Conservation (phyloP, 2,329 filamentous ascomycete genomes). For the Scolecobasidium constrictum region DNA sequence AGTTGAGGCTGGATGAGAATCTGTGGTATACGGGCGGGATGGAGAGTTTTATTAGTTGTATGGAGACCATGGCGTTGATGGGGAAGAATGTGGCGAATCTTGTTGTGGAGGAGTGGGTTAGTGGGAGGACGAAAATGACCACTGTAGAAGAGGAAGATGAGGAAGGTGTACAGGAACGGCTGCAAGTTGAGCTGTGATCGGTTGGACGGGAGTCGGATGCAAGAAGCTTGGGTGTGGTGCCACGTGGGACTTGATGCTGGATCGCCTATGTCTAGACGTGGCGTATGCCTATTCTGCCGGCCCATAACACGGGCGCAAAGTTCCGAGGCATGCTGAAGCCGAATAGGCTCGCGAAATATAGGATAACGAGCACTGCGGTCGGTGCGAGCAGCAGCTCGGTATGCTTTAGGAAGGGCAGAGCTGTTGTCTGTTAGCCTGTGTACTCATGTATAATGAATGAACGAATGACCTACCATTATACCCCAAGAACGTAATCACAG, state of each 20-base stretch:
- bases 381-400: conserved; percentile 55
- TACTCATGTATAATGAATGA: neutral
- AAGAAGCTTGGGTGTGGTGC: neutral
- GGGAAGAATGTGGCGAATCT: conserved; percentile 73
- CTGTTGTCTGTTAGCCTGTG: conserved; percentile 21
- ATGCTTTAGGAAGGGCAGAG: conserved; percentile 55
- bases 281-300: no score
- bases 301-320: conserved; percentile 39
- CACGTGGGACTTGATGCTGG: no score
- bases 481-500: conserved; percentile 57
- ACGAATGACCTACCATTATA: conserved; percentile 42
- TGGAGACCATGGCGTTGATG: conserved; percentile 93
- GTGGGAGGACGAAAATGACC: neutral
- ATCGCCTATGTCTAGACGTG: no score
- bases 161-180: neutral
- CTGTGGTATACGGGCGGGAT: conserved; percentile 63
- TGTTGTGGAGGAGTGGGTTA: conserved; percentile 49
- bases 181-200: conserved; percentile 3
- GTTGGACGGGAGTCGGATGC: neutral
- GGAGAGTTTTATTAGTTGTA: conserved; percentile 90
- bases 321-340: conserved; percentile 40
- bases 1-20: conserved; percentile 55
- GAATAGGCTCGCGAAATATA: conserved; percentile 46
- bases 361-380: conserved; percentile 45
- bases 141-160: neutral